Base-by-base conservation (phyloP, 1,284 basidiomycete genomes). In the Ceraceosorus bombacis region DNA sequence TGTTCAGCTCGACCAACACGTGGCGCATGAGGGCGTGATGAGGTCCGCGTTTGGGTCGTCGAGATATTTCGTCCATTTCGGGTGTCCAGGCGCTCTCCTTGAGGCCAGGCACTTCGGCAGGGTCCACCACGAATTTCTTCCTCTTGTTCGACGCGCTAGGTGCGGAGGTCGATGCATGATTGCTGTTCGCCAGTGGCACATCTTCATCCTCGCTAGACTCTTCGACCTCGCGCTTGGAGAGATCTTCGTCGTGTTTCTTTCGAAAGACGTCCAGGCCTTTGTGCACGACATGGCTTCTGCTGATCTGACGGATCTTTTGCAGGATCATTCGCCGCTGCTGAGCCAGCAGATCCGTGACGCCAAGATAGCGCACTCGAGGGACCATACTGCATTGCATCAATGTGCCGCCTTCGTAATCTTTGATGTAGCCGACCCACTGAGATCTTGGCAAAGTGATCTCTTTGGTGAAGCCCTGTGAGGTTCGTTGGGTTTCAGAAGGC, bases 331-430 rank as follows among this genome's bases (percentile, higher is more conserved):
- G 89, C 73, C 90, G 88, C 78, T 98, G 95, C 67, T 82, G 82
- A 1, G 85, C 82, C 53, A 97, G 81, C 71, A 89, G 85, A 59
- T 86, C 86, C 54, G 85, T 83, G 60, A 90, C 90, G 68, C 89
- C 83, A 64, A 95, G 82, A 73, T 98, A 98, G 74, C 91, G 86
- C 65, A 98, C 86, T 71, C 90, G 88, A 36, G 85, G 86, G 17
- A 98, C 80, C 89, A 98, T 89, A 4, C 87, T 88, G 76, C 95
- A 98, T 80, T 83, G 92, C 94, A 98, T 97, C 80, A 98, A 89
- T 51, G 95, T 99, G n/a, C 92, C 94, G 53, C 95, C 95, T 78
- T 99, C 95, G 79, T 99, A 99, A 78, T 99, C 95, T 79, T 98
- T 99, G 85, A 99, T 98, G 78, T 99, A 98, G 1, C 94, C 95